A percentile compares a stretch with the other conserved stretches of the same genome.
These are phyloP conservation scores for Tephrocybe sp. DNA, from an alignment of 768 basidiomycete species.

Conservation along the genomic window DNA sequence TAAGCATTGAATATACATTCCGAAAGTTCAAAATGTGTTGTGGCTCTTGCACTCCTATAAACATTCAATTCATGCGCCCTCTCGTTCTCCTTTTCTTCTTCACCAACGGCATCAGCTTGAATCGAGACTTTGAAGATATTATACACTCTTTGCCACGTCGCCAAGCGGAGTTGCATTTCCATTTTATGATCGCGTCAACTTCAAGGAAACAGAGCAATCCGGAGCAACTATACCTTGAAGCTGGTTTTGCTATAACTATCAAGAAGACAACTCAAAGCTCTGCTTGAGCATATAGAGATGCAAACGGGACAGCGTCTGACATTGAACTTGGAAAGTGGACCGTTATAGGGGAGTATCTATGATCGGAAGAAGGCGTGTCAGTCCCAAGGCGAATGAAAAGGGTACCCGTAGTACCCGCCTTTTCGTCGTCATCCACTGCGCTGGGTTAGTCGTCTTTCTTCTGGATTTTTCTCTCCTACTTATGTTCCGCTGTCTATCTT, in stretches of 20 bases:
- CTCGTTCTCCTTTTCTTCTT: no score
- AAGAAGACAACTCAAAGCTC: background rate
- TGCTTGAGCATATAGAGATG: background rate
- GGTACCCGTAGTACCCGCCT: slow-evolving; percentile 40
- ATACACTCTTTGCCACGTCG: no score
- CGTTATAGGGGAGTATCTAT: background rate
- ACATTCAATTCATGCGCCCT: no score
- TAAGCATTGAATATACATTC: no score
- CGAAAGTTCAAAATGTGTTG: no score
- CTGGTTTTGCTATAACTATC: no score
- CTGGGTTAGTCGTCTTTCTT: slow-evolving; percentile 38
- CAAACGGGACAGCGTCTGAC: background rate
- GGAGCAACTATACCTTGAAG: background rate
- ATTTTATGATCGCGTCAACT: slow-evolving; percentile 8
- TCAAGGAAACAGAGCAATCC: slow-evolving; percentile 9
- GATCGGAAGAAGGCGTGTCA: slow-evolving; percentile 16
- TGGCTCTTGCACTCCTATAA: no score
- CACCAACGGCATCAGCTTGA: no score
- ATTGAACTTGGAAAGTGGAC: background rate
- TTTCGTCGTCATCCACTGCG: slow-evolving; percentile 39
- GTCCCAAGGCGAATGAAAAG: slow-evolving; percentile 20
- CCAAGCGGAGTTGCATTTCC: no score
- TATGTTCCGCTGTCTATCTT: slow-evolving; percentile 14
- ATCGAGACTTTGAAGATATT: no score
- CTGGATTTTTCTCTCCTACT: slow-evolving; percentile 17